phyloP scores from a whole-genome alignment of 345 rosid species.

The Aethionema arabicum region DNA sequence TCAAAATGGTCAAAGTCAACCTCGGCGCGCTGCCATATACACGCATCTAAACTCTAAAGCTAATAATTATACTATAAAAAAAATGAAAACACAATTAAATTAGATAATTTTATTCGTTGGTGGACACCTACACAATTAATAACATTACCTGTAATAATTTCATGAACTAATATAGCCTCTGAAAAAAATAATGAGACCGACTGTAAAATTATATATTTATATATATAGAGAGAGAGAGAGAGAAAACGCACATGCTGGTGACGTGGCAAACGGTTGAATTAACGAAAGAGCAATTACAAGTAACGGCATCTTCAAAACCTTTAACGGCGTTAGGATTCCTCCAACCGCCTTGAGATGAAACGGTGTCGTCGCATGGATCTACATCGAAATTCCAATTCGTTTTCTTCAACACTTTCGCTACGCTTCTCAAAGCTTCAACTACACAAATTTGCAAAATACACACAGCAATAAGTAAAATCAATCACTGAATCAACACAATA shows the following conservation, averaged over 20 bases:
- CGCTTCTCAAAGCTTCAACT: slow-evolving; percentile 48
- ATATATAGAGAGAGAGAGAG: neutral
- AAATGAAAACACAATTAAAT: no score
- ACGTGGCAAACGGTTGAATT: slow-evolving; percentile 43
- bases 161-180: no score
- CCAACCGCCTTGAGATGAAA: slow-evolving; percentile 41
- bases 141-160: no score
- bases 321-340: neutral
- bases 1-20: no score
- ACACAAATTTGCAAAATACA: neutral
- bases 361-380: slow-evolving; percentile 50
- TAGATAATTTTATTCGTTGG: no score
- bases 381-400: slow-evolving; percentile 48
- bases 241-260: slow-evolving; percentile 32
- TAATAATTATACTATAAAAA: no score
- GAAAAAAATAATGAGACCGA: slow-evolving; percentile 5
- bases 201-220: neutral
- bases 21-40: no score
- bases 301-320: slow-evolving; percentile 34
- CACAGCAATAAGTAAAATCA: neutral
- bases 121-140: no score
- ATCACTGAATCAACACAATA: neutral
- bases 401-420: slow-evolving; percentile 50
- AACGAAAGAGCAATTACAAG: slow-evolving; percentile 44
- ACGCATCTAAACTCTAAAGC: no score